Evolutionary conservation across 345 rosid genomes (phyloP), one percentile per base, ranked within the genome.

Genomic region (Nasturtium officinale): DNA sequence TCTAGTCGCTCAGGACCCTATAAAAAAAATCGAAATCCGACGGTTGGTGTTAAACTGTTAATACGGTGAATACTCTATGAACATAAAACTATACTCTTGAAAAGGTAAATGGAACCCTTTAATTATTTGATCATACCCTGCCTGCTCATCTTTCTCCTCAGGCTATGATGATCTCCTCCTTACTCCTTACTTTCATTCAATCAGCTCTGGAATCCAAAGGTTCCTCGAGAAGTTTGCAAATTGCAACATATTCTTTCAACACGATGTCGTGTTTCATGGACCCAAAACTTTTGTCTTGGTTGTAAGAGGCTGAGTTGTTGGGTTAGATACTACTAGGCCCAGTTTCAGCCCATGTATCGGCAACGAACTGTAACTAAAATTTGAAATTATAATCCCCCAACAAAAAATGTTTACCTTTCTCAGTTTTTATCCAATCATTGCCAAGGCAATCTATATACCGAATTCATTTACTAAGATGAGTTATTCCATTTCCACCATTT

Each of bases 281-380:
- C 51, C 58, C 48, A 46, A 47, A 46, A 25, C 57, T 32, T 45
- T 32, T 57, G n/a, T 30, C 47, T 21, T 69, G 33, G 35, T 12
- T 57, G 23, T 45, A 20, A 21, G 28, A 5, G 16, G 45, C 9
- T 45, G 15, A 33, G 47, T 17, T 46, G 32, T 6, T 45, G 15
- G 45, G 47, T 17, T 46, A 21, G 35, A 33, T 32, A 33, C 18
- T 50, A 59, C 0, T 2, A 45, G 65, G 57, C 65, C 46, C 46
- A 30, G 2, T 32, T n/a, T 30, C n/a, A 3, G 65, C 74, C 47
- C 37, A 58, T 23, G n/a, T 43, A 29, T 2, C 40, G 9, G 25
- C 25, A 42, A 42, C 16, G 46, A 42, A 12, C 46, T 42, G n/a
- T n/a, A 13, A 5, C 0, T 4, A 13, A 5, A 42, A 5, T 13